Percentiles rank a stretch among this genome's conserved stretches.
Evolutionary conservation across 2,329 filamentous ascomycete species (phyloP).

Genomic region (Fusarium continuum): DNA sequence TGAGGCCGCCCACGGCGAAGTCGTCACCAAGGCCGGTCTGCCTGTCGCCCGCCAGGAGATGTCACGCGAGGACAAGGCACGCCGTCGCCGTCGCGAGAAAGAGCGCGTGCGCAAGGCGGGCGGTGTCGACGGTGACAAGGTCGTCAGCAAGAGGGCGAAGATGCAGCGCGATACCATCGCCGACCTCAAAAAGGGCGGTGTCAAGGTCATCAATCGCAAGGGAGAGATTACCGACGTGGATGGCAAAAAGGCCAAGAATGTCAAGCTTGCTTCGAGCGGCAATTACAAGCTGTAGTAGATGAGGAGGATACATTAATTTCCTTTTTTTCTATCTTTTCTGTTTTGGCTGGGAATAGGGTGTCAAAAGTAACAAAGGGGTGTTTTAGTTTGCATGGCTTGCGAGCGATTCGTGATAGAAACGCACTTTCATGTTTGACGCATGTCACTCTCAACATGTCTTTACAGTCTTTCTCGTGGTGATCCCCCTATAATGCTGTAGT

Average conservation of each 20-base stretch:
- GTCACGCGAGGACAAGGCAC: conserved; percentile 83
- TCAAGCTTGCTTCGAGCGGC: conserved; percentile 61
- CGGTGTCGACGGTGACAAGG: conserved; percentile 55
- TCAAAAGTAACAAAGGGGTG: conserved; percentile 26
- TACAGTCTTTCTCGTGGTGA: neutral
- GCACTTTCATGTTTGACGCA: conserved; percentile 28
- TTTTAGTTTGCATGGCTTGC: conserved; percentile 32
- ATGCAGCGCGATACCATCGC: conserved; percentile 63
- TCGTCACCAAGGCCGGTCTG: conserved; percentile 80
- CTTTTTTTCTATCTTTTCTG: conserved; percentile 11
- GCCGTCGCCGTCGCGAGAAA: conserved; percentile 82
- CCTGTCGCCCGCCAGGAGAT: conserved; percentile 86
- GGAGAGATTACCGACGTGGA: conserved; percentile 86
- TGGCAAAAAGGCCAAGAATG: conserved; percentile 74
- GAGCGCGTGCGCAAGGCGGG: conserved; percentile 80
- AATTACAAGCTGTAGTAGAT: conserved; percentile 70
- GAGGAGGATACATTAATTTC: too few relatives aligned
- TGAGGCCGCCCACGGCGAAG: conserved; percentile 71
- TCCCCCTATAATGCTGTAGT: neutral
- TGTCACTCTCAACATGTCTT: conserved; percentile 18
- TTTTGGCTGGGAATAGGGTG: conserved; percentile 4
- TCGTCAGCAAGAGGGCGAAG: conserved; percentile 65
- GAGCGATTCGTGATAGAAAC: conserved; percentile 39
- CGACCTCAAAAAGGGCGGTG: conserved; percentile 82
- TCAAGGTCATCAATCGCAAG: conserved; percentile 91